A percentile compares a stretch with the other conserved stretches of the same genome.
These are phyloP conservation scores for Agrostemma githago DNA, from an alignment of 148 eudicot species.

Conservation along the genomic window DNA sequence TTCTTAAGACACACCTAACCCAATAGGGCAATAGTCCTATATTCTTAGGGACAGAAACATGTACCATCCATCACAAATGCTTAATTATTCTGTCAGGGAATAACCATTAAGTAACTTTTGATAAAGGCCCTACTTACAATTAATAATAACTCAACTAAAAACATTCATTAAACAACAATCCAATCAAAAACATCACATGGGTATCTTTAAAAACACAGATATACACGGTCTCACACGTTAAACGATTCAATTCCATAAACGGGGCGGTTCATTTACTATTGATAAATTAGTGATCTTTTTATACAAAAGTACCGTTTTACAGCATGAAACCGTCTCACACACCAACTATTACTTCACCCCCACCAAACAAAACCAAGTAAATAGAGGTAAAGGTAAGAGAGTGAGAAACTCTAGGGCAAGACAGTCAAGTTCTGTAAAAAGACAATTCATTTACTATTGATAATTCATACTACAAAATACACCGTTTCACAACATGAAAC, in stretches of 20 bases:
- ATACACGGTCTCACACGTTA: too few relatives aligned
- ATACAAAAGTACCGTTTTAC: too few relatives aligned
- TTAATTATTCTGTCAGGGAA: neutral
- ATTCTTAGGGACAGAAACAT: neutral
- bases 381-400: slow-evolving; percentile 67
- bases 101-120: neutral
- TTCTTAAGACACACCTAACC: neutral
- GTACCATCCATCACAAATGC: neutral
- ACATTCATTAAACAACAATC: neutral
- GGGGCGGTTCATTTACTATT: too few relatives aligned
- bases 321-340: neutral
- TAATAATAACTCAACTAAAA: neutral
- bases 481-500: too few relatives aligned
- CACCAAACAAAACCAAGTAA: slow-evolving; percentile 85
- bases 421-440: too few relatives aligned
- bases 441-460: too few relatives aligned
- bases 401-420: slow-evolving; percentile 87
- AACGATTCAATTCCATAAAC: too few relatives aligned
- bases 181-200: slow-evolving; percentile 11
- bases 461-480: too few relatives aligned
- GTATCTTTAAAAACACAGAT: neutral
- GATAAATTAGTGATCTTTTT: too few relatives aligned
- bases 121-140: neutral
- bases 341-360: slow-evolving; percentile 74
- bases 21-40: neutral